Conservation (phyloP, 352 stramenopile species). For the Blastocystis hominis region DNA sequence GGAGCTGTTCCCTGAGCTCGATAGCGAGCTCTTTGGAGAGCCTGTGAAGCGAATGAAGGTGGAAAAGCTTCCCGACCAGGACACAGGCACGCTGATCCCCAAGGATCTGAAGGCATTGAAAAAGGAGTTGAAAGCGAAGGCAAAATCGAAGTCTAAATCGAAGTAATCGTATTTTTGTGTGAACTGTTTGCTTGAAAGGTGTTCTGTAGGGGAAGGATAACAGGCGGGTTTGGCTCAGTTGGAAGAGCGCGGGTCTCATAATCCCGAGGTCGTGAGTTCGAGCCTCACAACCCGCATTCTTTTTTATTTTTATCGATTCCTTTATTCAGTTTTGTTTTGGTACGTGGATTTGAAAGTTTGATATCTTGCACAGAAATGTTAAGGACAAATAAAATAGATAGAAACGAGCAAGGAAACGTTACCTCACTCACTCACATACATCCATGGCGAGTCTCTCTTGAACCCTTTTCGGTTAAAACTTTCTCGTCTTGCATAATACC, state of each 20-base stretch:
- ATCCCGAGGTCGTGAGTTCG: constrained; percentile 66
- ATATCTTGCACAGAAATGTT: too few species aligned
- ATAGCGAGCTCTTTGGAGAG: constrained; percentile 20
- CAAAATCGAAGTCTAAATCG: not conserved
- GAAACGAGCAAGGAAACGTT: too few species aligned
- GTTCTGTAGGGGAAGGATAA: not conserved
- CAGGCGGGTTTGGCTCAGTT: constrained; percentile 64
- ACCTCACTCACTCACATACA: too few species aligned
- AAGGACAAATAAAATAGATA: too few species aligned
- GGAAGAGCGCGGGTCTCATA: constrained; percentile 66
- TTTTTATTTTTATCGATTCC: constrained; percentile 54
- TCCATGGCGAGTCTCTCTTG: too few species aligned
- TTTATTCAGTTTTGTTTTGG: too few species aligned
- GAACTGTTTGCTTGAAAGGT: not conserved
- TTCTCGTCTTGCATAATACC: too few species aligned
- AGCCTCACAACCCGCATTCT: constrained; percentile 62
- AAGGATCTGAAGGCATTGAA: constrained; percentile 41
- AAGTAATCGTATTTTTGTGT: not conserved
- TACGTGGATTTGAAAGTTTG: too few species aligned
- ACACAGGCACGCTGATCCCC: not conserved
- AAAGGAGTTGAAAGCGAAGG: constrained; percentile 32
- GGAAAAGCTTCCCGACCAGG: not conserved
- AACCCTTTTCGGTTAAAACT: too few species aligned
- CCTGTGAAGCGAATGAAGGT: constrained; percentile 50
- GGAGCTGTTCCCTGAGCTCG: constrained; percentile 7